phyloP scores from a whole-genome alignment of 2,329 filamentous ascomycete species.

The Aspergillus calidoustus region DNA sequence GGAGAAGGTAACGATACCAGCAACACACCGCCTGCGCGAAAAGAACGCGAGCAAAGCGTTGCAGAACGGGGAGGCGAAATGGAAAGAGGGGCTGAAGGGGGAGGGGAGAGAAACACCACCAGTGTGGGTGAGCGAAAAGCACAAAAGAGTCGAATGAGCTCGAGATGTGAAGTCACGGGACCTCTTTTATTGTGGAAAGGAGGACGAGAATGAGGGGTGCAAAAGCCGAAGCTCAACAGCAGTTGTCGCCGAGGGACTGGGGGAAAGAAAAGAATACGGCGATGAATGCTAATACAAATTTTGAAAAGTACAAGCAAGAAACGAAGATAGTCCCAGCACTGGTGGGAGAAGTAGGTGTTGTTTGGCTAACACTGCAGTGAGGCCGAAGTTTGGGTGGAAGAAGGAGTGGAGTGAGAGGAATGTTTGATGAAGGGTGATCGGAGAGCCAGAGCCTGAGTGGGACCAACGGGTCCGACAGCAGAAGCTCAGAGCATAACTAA shows the following conservation, averaged over 20 bases:
- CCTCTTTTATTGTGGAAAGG: constrained; percentile 10
- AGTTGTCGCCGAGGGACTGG: constrained; percentile 10
- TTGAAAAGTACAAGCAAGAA: constrained; percentile 13
- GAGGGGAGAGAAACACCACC: constrained; percentile 10
- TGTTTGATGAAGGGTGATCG: constrained; percentile 5
- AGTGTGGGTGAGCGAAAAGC: constrained; percentile 17
- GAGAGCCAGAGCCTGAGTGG: constrained; percentile 8
- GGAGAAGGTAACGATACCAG: constrained; percentile 36
- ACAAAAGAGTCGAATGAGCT: constrained; percentile 15
- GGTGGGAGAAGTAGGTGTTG: neutral
- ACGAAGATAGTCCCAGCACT: constrained; percentile 8
- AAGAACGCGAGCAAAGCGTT: constrained; percentile 21
- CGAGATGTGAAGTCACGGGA: constrained; percentile 22
- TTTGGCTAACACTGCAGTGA: neutral
- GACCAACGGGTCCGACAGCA: constrained; percentile 1
- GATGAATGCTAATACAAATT: constrained; percentile 3
- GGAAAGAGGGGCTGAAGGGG: constrained; percentile 14
- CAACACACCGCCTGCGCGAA: constrained; percentile 47
- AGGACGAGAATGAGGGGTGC: constrained; percentile 13
- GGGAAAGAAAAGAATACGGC: neutral
- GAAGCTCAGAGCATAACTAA: neutral
- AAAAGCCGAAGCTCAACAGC: constrained; percentile 11
- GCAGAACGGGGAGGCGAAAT: constrained; percentile 17
- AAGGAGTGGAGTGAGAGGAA: neutral
- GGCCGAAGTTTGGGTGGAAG: constrained; percentile 13